phyloP scores from a whole-genome alignment of 1,284 basidiomycete genomes.

The Irpex sp. region DNA sequence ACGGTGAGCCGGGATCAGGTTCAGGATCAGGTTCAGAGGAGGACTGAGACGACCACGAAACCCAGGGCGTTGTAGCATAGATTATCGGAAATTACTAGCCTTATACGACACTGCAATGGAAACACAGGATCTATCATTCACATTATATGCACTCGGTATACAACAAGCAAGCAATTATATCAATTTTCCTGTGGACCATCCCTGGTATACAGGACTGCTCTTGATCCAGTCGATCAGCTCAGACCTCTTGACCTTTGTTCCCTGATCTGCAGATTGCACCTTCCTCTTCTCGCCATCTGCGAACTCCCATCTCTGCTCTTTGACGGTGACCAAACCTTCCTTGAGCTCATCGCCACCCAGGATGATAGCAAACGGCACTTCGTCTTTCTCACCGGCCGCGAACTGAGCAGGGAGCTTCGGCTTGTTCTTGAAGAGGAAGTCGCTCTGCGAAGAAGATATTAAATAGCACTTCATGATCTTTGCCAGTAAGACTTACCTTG shows the following conservation, averaged over 20 bases:
- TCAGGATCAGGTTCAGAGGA: conserved; percentile 34
- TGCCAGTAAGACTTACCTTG: conserved; percentile 78
- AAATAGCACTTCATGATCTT: neutral
- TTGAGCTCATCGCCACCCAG: conserved; percentile 86
- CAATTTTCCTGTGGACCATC: conserved; percentile 43
- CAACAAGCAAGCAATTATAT: conserved; percentile 17
- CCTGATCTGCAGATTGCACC: conserved; percentile 62
- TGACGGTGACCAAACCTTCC: conserved; percentile 83
- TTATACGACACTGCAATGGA: neutral
- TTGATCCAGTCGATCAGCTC: conserved; percentile 74
- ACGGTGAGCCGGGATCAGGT: conserved; percentile 27
- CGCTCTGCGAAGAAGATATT: conserved; percentile 51
- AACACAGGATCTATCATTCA: neutral
- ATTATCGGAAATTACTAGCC: neutral
- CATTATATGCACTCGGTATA: neutral
- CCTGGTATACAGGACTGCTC: conserved; percentile 40
- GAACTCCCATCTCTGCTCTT: conserved; percentile 87
- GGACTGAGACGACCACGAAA: conserved; percentile 17
- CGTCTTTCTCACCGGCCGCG: conserved; percentile 87
- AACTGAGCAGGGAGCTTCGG: conserved; percentile 89
- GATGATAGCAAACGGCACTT: conserved; percentile 89
- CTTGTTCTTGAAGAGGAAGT: conserved; percentile 92
- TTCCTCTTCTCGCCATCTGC: conserved; percentile 72
- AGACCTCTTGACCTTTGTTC: conserved; percentile 62
- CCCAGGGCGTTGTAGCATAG: conserved; percentile 2